Evolutionary conservation across 805 yeast species (phyloP).

Genomic region (Candida tallmaniae): DNA sequence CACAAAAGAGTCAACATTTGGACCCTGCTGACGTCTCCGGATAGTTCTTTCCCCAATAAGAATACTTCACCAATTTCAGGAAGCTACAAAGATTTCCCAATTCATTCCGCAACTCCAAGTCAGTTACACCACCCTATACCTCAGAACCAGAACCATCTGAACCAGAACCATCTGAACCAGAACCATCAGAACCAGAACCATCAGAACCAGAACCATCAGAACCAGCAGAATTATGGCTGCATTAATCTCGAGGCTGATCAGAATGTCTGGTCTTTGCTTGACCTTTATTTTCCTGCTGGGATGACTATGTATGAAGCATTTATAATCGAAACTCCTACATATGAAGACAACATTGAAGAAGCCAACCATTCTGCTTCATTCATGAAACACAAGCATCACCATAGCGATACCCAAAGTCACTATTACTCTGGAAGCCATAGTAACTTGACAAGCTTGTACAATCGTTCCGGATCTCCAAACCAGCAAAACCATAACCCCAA

Average conservation of each 20-base stretch:
- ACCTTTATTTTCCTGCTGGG: conserved; percentile 59
- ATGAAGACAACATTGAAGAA: conserved; percentile 3
- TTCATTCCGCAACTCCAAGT: background rate
- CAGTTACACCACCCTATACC: background rate
- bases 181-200: background rate
- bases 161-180: no score
- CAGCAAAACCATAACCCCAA: conserved; percentile 2
- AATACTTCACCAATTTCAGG: conserved; percentile 11
- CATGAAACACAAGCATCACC: background rate
- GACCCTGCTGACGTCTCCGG: conserved; percentile 13
- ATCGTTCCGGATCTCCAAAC: conserved; percentile 10
- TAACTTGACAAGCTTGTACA: conserved; percentile 8
- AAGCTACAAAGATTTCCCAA: conserved; percentile 9
- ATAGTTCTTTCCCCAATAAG: conserved; percentile 9
- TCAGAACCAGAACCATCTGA: background rate
- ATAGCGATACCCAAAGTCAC: background rate
- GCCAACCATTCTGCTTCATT: background rate
- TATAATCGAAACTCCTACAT: conserved; percentile 46
- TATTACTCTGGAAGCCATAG: conserved; percentile 5
- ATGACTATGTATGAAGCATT: conserved; percentile 66
- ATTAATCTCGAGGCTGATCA: conserved; percentile 54
- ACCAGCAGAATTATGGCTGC: conserved; percentile 5
- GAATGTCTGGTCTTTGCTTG: conserved; percentile 53
- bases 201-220: no score
- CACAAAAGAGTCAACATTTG: conserved; percentile 13